Evolutionary conservation across 768 basidiomycete species (phyloP).

Genomic region (Collybiopsis confluens): DNA sequence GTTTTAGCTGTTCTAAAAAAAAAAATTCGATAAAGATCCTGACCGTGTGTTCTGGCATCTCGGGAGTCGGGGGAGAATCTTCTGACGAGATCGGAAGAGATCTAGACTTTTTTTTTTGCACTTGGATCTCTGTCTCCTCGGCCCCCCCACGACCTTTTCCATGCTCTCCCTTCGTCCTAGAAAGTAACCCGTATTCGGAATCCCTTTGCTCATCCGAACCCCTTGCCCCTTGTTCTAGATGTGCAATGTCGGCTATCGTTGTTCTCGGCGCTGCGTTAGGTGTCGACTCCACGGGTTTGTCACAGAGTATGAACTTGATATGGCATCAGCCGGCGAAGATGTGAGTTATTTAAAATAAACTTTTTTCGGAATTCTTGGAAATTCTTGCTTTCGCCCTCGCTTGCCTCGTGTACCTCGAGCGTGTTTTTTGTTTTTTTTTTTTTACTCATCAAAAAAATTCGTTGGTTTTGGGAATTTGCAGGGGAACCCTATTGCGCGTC

Average conservation of each 20-base stretch:
- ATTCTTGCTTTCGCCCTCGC: no score
- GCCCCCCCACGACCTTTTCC: no score
- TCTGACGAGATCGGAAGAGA: no score
- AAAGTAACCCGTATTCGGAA: no score
- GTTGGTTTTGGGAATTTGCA: not conserved
- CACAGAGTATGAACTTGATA: slow-evolving; percentile 14
- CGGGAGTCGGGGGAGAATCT: no score
- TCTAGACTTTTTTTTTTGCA: not conserved
- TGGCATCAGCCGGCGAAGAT: slow-evolving; percentile 12
- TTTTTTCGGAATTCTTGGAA: no score
- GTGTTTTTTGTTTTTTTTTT: not conserved
- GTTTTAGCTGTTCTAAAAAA: no score
- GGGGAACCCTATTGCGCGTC: slow-evolving; percentile 9
- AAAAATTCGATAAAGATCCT: not conserved
- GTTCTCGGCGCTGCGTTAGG: slow-evolving; percentile 8
- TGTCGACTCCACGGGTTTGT: slow-evolving; percentile 10
- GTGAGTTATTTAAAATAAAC: slow-evolving; percentile 1
- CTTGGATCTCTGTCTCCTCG: not conserved
- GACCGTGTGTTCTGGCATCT: not conserved
- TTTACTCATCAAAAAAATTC: not conserved
- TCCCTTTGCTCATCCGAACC: not conserved
- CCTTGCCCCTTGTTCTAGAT: not conserved
- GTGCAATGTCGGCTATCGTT: slow-evolving; percentile 10
- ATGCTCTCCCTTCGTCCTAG: no score
- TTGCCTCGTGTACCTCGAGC: not conserved